Base-by-base conservation (phyloP, 2,329 filamentous ascomycete genomes). In the Scleromitrula shiraiana region DNA sequence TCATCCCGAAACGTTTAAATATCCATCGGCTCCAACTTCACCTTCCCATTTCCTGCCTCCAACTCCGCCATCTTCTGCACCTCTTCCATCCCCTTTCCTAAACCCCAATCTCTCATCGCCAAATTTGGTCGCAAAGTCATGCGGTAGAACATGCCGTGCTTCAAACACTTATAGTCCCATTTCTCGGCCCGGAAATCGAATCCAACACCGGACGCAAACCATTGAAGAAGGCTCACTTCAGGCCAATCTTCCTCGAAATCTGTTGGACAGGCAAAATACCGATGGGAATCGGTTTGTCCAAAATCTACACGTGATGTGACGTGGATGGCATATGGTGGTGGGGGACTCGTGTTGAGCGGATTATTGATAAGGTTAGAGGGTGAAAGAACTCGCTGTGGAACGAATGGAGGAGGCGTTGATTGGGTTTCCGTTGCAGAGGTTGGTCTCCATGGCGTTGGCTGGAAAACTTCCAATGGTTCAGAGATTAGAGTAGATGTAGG, bases 101-200 rank as follows among this genome's bases (percentile, higher is more conserved):
- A 40, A 10, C 39, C 40, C 35, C 46, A 48, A 27, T 35, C 41
- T 22, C 52, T 50, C 51, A 54, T 50, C 9, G 29, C 47, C 43
- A 62, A 33, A 36, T 62, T 60, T 15, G 59, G 58, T 24, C 58
- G 51, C 29, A 60, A 46, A 5, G 45, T 52, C 54, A 62, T 42
- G 17, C 58, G 50, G 35, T 58, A 61, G 41, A 62, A 62, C 20
- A 32, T 55, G 9, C 44, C 43, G 48, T 62, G 49, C 19, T 48
- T 29, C 26, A 39, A 22, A 26, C 59, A 62, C 39, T 62, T 62
- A 22, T 61, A 17, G 49, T 62, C 57, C 58, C 58, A 61, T 38
- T 57, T 56, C 50, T 59, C 56, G 10, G 55, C 54, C 35, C 52
- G 54, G 42, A 58, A 47, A 32, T 52, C 54, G 47, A 61, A 62